A percentile compares a stretch with the other conserved stretches of the same genome.
phyloP scores from a whole-genome alignment of 2,329 filamentous ascomycete genomes.

The Colletotrichum cuscutae region DNA sequence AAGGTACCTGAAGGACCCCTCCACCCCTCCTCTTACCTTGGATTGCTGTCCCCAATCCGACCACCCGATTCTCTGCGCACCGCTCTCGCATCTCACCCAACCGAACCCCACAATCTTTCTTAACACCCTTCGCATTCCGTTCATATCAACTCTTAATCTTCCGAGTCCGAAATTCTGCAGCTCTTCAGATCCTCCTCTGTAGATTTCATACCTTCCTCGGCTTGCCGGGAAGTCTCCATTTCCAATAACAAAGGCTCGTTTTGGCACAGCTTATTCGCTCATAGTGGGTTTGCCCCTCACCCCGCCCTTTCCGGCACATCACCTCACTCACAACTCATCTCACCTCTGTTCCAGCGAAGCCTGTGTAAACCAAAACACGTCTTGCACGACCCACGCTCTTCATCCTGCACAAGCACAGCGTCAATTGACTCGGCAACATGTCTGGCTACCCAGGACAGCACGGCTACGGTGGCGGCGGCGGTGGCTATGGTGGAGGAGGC shows the following conservation, averaged over 20 bases:
- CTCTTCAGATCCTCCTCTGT: not conserved
- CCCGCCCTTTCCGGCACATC: constrained; percentile 11
- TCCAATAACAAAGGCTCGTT: not conserved
- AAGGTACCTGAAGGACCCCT: constrained; percentile 1
- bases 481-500: constrained; percentile 38
- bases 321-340: constrained; percentile 21
- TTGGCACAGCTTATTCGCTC: constrained; percentile 7
- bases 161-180: constrained; percentile 2
- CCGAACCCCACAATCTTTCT: constrained; percentile 4
- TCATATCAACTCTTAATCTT: constrained; percentile 20
- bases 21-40: not conserved
- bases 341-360: not conserved
- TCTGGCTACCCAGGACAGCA: constrained; percentile 52
- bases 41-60: not conserved
- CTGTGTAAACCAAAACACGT: not conserved
- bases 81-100: constrained; percentile 12
- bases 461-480: constrained; percentile 44
- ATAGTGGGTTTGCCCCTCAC: constrained; percentile 19
- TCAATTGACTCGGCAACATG: constrained; percentile 36
- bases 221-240: not conserved
- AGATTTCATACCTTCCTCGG: not conserved
- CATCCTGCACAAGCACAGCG: not conserved
- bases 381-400: not conserved
- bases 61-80: not conserved
- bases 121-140: constrained; percentile 10